Evolutionary conservation across 441 rosid genomes (phyloP), one percentile per base, ranked within the genome.

Genomic region (Adansonia gregorii): DNA sequence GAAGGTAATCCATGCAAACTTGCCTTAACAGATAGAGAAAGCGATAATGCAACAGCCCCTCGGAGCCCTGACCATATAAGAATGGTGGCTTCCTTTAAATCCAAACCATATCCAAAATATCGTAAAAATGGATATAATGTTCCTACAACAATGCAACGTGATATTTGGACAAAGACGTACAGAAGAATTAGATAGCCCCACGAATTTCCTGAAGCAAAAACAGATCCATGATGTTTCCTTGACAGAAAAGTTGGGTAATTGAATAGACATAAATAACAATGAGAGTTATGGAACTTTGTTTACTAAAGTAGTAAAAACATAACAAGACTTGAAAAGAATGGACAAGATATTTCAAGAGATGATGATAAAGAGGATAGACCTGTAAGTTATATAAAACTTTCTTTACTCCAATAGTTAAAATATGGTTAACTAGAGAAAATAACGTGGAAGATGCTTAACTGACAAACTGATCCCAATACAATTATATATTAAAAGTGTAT

Each of bases 21-120:
- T 88, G 85, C 98, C 95, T 93, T 93, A 41, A 95, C 94, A n/a
- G 93, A 93, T 65, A 95, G 86, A 67, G 98, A 90, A 75, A 95
- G 97, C 72, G 99, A 83, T 65, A 95, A 82, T 8, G 98, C 97
- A 82, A 95, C 98, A 76, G 97, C 97, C 76, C 99, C 99, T 17
- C 98, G 90, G 78, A 93, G 87, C 69, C 99, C 99, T 73, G 99
- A 86, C 99, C 99, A 95, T 79, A 83, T 76, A 78, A 95, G 93
- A 77, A 95, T 89, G 27, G 76, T 73, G 56, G 93, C 92, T 89
- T 95, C 99, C 88, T 91, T 93, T 97, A 92, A 92, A 60, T 95
- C 97, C 88, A 95, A 87, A 66, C 99, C 99, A 83, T 95, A 95
- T 75, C 99, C 99, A 72, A 89, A 83, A 75, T 81, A 87, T 58